A percentile compares a stretch with the other conserved stretches of the same genome.
phyloP scores from a whole-genome alignment of 805 yeast species.

The Candida caryicola region DNA sequence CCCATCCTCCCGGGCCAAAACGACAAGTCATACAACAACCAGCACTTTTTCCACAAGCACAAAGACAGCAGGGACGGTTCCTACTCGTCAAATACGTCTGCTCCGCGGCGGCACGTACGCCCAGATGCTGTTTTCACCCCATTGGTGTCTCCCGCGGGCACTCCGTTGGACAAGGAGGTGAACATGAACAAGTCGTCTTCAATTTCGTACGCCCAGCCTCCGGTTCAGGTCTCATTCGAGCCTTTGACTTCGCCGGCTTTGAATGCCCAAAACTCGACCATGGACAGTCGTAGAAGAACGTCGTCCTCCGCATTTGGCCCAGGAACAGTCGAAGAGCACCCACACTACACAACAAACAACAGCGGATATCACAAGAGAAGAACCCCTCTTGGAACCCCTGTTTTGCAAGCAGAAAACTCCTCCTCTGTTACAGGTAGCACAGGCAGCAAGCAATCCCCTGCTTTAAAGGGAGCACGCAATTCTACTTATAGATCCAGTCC shows the following conservation, averaged over 20 bases:
- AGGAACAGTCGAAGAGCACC: constrained; percentile 7
- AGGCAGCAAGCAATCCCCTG: constrained; percentile 3
- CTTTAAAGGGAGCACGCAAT: constrained; percentile 2
- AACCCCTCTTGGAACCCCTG: constrained; percentile 46
- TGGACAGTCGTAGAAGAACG: constrained; percentile 32
- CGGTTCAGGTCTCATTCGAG: constrained; percentile 33
- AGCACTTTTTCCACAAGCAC: constrained; percentile 39
- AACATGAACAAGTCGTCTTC: constrained; percentile 14
- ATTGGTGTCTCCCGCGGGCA: constrained; percentile 70
- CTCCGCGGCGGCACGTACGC: constrained; percentile 36
- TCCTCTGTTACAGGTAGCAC: not conserved
- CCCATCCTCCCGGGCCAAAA: constrained; percentile 44
- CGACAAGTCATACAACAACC: constrained; percentile 39
- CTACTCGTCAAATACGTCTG: not conserved
- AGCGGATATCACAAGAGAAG: constrained; percentile 27
- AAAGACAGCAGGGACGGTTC: constrained; percentile 2
- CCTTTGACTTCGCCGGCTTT: constrained; percentile 71
- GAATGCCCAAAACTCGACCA: constrained; percentile 37
- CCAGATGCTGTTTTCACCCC: constrained; percentile 73
- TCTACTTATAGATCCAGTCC: constrained; percentile 1
- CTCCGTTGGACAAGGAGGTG: constrained; percentile 50
- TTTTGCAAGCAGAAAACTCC: constrained; percentile 25
- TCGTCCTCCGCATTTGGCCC: constrained; percentile 26
- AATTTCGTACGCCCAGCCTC: constrained; percentile 13
- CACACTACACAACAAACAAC: constrained; percentile 1